Percentiles rank a stretch among this genome's conserved stretches.
Conservation (phyloP, 106 monocot genomes). For the Hemerocallis citrina region DNA sequence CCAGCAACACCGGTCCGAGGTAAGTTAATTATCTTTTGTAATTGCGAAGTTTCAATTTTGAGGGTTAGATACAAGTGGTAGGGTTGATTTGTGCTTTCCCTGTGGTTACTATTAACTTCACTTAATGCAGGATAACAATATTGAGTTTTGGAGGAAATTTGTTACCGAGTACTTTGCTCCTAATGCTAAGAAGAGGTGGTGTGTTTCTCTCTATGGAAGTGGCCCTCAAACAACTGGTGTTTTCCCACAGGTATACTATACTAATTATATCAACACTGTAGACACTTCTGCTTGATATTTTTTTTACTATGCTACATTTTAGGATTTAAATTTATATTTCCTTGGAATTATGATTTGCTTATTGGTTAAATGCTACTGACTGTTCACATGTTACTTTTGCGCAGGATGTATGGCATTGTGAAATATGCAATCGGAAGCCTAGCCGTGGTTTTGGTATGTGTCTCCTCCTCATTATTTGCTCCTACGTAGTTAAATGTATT, state of each 20-base stretch:
- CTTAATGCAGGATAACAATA: conserved; percentile 58
- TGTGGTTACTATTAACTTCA: conserved; percentile 1
- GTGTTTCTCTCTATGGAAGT: conserved; percentile 49
- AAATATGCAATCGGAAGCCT: conserved; percentile 76
- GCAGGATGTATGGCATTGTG: conserved; percentile 86
- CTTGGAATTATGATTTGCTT: not conserved
- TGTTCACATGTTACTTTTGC: not conserved
- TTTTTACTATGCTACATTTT: too few relatives aligned
- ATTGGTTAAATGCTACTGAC: not conserved
- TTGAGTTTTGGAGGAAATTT: conserved; percentile 62
- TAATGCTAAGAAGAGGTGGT: conserved; percentile 55
- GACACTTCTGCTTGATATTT: too few relatives aligned
- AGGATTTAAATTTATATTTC: not conserved
- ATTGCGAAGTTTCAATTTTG: not conserved
- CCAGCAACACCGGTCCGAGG: conserved; percentile 66
- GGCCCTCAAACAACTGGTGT: conserved; percentile 53
- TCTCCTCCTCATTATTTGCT: not conserved
- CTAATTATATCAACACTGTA: too few relatives aligned
- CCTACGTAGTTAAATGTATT: too few relatives aligned
- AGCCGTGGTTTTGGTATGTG: conserved; percentile 85
- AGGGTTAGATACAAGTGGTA: not conserved
- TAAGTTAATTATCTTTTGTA: conserved; percentile 12
- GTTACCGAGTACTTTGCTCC: conserved; percentile 44
- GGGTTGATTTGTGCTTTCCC: not conserved
- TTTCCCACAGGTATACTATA: conserved; percentile 39